phyloP scores from a whole-genome alignment of 1,139 yeast species.

The Taiozyma onychis region DNA sequence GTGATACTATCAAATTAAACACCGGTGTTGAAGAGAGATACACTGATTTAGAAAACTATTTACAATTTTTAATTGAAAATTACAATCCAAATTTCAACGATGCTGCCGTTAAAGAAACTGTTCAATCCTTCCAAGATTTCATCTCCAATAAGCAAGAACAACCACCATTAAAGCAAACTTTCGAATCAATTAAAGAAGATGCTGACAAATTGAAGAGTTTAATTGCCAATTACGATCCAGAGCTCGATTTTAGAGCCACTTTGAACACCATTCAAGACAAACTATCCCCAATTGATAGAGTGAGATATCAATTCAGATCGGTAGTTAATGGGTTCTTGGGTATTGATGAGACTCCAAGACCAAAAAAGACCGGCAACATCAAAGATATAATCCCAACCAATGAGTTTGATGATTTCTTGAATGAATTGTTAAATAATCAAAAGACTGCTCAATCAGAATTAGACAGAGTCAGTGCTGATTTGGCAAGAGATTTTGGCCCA shows the following conservation, averaged over 20 bases:
- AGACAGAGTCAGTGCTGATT: slow-evolving; percentile 6
- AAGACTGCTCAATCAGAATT: slow-evolving; percentile 8
- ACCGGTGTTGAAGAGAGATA: slow-evolving; percentile 9
- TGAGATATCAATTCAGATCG: slow-evolving; percentile 12
- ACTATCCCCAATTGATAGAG: slow-evolving; percentile 7
- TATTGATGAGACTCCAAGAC: slow-evolving; percentile 6
- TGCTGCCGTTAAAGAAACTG: slow-evolving; percentile 74
- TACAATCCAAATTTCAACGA: slow-evolving; percentile 92
- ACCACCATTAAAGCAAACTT: not conserved
- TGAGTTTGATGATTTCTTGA: slow-evolving; percentile 13
- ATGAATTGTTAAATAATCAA: slow-evolving; percentile 18
- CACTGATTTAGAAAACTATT: slow-evolving; percentile 36
- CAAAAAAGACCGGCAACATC: slow-evolving; percentile 1
- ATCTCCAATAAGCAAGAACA: slow-evolving; percentile 11
- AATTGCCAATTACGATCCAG: slow-evolving; percentile 1
- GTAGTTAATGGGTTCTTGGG: slow-evolving; percentile 24
- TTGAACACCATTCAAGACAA: slow-evolving; percentile 1
- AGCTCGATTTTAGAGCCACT: not conserved
- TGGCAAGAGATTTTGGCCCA: slow-evolving; percentile 47
- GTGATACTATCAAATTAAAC: slow-evolving; percentile 1
- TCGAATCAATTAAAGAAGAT: not conserved
- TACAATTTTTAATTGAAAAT: slow-evolving; percentile 43
- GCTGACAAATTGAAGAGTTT: not conserved
- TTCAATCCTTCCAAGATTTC: slow-evolving; percentile 54
- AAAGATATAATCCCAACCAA: slow-evolving; percentile 5